Evolutionary conservation across 495 filamentous ascomycete genomes (phyloP), one percentile per base, ranked within the genome.

Genomic region (Neurospora sp.): DNA sequence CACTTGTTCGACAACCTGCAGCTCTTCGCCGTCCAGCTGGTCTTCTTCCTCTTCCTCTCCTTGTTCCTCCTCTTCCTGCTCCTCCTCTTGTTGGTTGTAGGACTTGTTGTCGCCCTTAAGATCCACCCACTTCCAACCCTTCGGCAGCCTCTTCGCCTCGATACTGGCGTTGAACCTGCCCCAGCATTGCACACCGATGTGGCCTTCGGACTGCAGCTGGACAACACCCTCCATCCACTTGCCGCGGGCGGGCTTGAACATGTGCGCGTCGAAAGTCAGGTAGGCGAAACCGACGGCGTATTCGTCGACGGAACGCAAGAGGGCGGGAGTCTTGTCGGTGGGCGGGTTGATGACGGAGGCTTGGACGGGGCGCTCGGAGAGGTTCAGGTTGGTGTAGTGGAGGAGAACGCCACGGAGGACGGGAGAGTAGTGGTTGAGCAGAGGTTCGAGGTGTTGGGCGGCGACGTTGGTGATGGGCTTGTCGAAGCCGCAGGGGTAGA

Each of bases 131-230:
- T 75, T 78, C 84, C 84, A 87, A n/a, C 81, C 82, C 9, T 75
- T 74, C 0, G 85, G 85, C 8, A 87, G 71, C 4, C 85, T 81
- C 39, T 76, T 81, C 1, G 85, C 80, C 72, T 86, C 84, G 42
- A 87, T 85, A 45, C 83, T 85, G 36, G 84, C 84, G 70, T 87
- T 87, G 78, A 86, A 86, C 75, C 82, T 81, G 69, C 81, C 79
- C 81, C 83, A 87, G 73, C 85, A 87, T 40, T 85, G 81, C 38
- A 86, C 79, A 10, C 85, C 85, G 21, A 87, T 83, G 71, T 86
- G 83, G 1, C 84, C 85, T 21, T 84, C 84, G 72, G 79, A 84
- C 73, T 87, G 84, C 10, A 87, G 79, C 62, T 85, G 84, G 40
- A 86, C 78, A 1, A 78, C 79, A 40, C 85, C 85, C 76, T 87